Conservation (phyloP, 2,329 filamentous ascomycete genomes). For the Fusarium poae region DNA sequence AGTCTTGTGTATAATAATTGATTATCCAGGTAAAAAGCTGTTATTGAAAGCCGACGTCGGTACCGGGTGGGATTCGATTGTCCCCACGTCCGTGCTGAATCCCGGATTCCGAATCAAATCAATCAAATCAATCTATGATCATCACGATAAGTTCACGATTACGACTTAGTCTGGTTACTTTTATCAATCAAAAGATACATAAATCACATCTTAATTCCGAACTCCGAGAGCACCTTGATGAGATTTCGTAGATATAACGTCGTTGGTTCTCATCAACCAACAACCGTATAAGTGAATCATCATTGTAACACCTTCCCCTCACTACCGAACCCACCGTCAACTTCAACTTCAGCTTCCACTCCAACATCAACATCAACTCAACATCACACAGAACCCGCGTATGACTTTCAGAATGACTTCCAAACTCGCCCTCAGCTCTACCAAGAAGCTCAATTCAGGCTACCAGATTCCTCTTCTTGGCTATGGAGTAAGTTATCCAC, state of each 20-base stretch:
- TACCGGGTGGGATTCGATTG: neutral
- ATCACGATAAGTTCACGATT: neutral
- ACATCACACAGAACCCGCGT: neutral
- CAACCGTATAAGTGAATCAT: conserved; percentile 20
- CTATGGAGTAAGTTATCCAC: conserved; percentile 62
- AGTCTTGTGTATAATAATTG: neutral
- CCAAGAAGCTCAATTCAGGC: conserved; percentile 67
- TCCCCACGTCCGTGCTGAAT: neutral
- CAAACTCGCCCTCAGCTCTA: conserved; percentile 61
- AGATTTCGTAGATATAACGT: neutral
- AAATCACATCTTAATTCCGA: neutral
- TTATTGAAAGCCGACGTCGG: neutral
- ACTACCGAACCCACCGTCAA: conserved; percentile 1
- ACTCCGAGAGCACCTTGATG: neutral
- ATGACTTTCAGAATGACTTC: conserved; percentile 59
- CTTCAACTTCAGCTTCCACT: conserved; percentile 8
- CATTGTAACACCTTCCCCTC: conserved; percentile 18
- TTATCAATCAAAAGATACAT: neutral
- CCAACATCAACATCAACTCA: conserved; percentile 8
- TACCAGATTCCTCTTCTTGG: conserved; percentile 66
- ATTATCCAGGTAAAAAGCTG: neutral
- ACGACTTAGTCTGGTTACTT: neutral
- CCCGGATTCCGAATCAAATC: neutral
- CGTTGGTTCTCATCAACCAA: neutral
- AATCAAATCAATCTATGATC: neutral